Conservation (phyloP, 2,329 filamentous ascomycete genomes). For the Talaromyces pinophilus region DNA sequence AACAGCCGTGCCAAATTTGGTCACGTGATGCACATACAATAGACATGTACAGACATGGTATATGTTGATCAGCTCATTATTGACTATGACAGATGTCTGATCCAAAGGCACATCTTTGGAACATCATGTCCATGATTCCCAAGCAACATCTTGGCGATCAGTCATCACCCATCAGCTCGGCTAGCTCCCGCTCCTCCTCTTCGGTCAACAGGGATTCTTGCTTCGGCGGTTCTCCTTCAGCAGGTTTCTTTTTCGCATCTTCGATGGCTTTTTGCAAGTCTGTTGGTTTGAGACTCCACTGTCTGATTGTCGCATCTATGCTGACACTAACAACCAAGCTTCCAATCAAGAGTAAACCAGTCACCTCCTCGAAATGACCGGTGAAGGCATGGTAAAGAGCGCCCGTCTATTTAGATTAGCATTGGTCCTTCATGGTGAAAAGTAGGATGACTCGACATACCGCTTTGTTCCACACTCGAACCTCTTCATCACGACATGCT, state of each 20-base stretch:
- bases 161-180: constrained; percentile 75
- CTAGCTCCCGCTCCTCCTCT: constrained; percentile 90
- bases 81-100: too few species aligned
- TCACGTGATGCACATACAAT: not conserved
- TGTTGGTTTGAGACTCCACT: constrained; percentile 70
- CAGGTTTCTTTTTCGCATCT: constrained; percentile 47
- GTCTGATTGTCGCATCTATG: constrained; percentile 85
- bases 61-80: not conserved
- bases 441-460: constrained; percentile 34
- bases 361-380: constrained; percentile 93
- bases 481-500: constrained; percentile 84
- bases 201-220: constrained; percentile 66
- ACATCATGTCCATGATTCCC: not conserved
- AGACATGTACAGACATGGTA: too few species aligned
- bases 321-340: constrained; percentile 71
- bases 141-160: not conserved
- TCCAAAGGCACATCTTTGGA: not conserved
- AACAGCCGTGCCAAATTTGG: not conserved
- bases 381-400: constrained; percentile 71
- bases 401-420: constrained; percentile 54
- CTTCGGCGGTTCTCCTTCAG: constrained; percentile 49
- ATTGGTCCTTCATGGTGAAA: not conserved
- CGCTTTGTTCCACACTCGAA: constrained; percentile 81
- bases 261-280: constrained; percentile 61
- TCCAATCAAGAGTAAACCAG: constrained; percentile 67